phyloP scores from a whole-genome alignment of 1,284 basidiomycete species.

The Cutaneotrichosporon spelunceum region DNA sequence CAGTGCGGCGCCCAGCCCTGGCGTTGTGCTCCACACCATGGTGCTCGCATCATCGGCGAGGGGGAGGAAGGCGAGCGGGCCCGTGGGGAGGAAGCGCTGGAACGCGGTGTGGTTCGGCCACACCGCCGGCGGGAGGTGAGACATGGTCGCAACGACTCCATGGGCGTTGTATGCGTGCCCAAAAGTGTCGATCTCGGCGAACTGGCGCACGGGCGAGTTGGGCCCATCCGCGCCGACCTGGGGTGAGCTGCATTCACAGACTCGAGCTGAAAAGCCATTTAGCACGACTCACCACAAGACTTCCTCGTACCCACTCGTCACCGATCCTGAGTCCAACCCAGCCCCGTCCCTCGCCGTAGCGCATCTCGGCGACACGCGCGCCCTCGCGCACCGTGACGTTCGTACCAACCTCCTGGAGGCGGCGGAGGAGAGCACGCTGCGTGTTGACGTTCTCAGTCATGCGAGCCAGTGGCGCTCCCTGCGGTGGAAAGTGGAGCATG shows the following conservation, averaged over 20 bases:
- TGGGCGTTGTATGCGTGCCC: constrained; percentile 91
- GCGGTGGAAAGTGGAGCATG: constrained; percentile 43
- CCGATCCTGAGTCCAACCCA: constrained; percentile 47
- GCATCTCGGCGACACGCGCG: constrained; percentile 42
- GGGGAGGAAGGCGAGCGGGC: constrained; percentile 92
- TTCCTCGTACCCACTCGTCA: constrained; percentile 45
- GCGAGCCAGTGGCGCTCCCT: constrained; percentile 61
- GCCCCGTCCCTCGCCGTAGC: constrained; percentile 39
- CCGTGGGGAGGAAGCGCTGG: constrained; percentile 92
- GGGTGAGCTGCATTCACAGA: background rate
- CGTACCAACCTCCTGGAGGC: constrained; percentile 36
- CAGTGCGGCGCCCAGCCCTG: constrained; percentile 69
- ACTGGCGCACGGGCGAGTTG: constrained; percentile 88
- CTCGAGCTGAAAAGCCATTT: background rate
- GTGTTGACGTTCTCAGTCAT: constrained; percentile 88
- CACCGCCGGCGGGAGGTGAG: constrained; percentile 58
- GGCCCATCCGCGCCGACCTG: constrained; percentile 87
- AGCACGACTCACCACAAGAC: constrained; percentile 31
- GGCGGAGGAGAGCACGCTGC: constrained; percentile 71
- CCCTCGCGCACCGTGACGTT: constrained; percentile 40
- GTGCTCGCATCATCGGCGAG: constrained; percentile 71
- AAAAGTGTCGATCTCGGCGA: constrained; percentile 79
- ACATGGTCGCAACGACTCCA: constrained; percentile 85
- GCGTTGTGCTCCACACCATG: constrained; percentile 91
- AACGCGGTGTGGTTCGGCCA: constrained; percentile 76